These are phyloP conservation scores for Penicillium chermesinum DNA, from an alignment of 495 filamentous ascomycete genomes.

Conservation along the genomic window DNA sequence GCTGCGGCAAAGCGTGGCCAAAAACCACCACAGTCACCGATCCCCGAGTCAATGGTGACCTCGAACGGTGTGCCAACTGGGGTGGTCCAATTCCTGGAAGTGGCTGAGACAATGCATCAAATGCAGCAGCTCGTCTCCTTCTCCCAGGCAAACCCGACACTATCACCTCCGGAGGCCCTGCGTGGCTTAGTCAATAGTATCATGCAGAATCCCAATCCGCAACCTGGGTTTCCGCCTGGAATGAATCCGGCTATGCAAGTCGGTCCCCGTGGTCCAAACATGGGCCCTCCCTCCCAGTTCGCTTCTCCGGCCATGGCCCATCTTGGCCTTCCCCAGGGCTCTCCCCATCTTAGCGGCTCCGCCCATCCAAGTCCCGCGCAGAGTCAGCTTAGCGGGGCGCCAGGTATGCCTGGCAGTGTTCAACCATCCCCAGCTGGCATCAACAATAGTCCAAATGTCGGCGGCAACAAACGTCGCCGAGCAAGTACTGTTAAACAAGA, in stretches of 20 bases:
- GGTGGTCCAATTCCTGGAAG: constrained; percentile 66
- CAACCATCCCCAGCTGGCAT: constrained; percentile 68
- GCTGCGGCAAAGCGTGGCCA: constrained; percentile 48
- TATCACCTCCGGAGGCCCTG: constrained; percentile 57
- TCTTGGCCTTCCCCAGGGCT: constrained; percentile 46
- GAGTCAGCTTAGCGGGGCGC: constrained; percentile 37
- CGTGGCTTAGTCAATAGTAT: constrained; percentile 52
- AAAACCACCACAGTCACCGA: constrained; percentile 49
- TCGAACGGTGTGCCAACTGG: constrained; percentile 50
- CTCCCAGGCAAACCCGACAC: constrained; percentile 51
- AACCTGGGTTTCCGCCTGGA: constrained; percentile 25
- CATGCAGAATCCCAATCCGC: constrained; percentile 27
- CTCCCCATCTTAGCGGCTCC: constrained; percentile 41
- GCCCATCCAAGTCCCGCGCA: constrained; percentile 45
- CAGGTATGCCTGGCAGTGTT: constrained; percentile 68
- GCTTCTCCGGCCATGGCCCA: constrained; percentile 48
- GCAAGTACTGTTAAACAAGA: constrained; percentile 75
- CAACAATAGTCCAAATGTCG: constrained; percentile 78
- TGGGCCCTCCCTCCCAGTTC: constrained; percentile 44
- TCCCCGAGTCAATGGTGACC: constrained; percentile 62
- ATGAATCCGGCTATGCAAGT: constrained; percentile 41
- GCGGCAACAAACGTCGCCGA: constrained; percentile 66
- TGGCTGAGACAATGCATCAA: constrained; percentile 68
- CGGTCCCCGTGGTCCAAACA: constrained; percentile 29
- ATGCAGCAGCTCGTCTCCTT: constrained; percentile 65